phyloP scores from a whole-genome alignment of 2,329 filamentous ascomycete species.

The Apiospora pterosperma region DNA sequence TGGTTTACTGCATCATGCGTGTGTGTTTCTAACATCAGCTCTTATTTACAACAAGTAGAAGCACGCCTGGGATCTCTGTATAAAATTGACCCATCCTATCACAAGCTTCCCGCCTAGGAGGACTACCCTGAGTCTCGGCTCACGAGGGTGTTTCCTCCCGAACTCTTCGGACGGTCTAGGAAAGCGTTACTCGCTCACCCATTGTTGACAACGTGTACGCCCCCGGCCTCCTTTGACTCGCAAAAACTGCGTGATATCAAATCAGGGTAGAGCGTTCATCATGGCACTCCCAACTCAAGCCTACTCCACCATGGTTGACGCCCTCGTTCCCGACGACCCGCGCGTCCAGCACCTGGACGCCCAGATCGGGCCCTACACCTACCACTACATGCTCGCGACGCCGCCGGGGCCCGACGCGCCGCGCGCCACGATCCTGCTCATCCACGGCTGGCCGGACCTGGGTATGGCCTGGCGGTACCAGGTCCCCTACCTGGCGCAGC shows the following conservation, averaged over 20 bases:
- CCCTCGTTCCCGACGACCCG: conserved; percentile 63
- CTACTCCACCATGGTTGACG: conserved; percentile 50
- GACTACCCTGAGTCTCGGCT: too few relatives aligned
- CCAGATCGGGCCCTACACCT: conserved; percentile 65
- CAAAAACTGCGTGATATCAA: too few relatives aligned
- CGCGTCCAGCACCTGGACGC: conserved; percentile 63
- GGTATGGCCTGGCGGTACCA: conserved; percentile 21
- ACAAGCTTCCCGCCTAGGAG: too few relatives aligned
- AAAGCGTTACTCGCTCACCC: too few relatives aligned
- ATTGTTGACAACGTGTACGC: too few relatives aligned
- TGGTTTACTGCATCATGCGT: neutral
- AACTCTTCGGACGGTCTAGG: too few relatives aligned
- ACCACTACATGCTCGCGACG: conserved; percentile 60
- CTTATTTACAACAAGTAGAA: neutral
- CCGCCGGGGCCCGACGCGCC: conserved; percentile 37
- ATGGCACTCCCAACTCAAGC: neutral
- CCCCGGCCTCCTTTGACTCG: too few relatives aligned
- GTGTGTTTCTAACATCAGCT: neutral
- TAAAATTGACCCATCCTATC: too few relatives aligned
- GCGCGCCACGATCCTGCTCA: conserved; percentile 16
- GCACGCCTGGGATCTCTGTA: neutral
- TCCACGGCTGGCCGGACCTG: conserved; percentile 17
- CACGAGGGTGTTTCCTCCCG: too few relatives aligned
- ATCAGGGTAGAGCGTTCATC: too few relatives aligned
- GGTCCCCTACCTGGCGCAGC: conserved; percentile 26